These are phyloP conservation scores for Boletus tylopilopsis DNA, from an alignment of 768 basidiomycete species.

Conservation along the genomic window DNA sequence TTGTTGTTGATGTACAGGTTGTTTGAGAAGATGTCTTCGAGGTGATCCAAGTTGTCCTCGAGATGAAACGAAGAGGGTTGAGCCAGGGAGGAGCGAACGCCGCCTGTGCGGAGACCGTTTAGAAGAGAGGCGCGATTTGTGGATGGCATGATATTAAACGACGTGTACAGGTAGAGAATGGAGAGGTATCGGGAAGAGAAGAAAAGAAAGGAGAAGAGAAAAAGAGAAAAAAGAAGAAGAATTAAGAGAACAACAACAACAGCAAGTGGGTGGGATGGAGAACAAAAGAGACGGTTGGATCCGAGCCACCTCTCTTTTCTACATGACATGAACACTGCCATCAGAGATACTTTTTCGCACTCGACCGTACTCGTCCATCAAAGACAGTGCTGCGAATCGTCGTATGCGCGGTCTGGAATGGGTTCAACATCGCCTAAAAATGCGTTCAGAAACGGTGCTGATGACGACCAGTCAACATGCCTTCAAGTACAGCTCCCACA, in stretches of 20 bases:
- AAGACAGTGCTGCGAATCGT: conserved; percentile 77
- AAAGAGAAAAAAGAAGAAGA: conserved; percentile 13
- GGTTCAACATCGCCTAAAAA: conserved; percentile 77
- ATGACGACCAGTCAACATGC: conserved; percentile 38
- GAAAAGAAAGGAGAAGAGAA: conserved; percentile 7
- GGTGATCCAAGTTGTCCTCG: conserved; percentile 56
- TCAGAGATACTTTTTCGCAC: conserved; percentile 80
- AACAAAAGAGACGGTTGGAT: conserved; percentile 16
- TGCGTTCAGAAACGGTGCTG: not conserved
- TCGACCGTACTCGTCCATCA: conserved; percentile 77
- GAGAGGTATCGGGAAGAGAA: no score
- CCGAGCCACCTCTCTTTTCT: conserved; percentile 18
- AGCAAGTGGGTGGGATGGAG: not conserved
- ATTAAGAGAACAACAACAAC: conserved; percentile 18
- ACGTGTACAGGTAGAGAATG: conserved; percentile 22
- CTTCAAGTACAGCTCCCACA: conserved; percentile 98
- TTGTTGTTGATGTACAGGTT: conserved; percentile 46
- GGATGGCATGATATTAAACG: conserved; percentile 40
- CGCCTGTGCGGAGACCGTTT: conserved; percentile 84
- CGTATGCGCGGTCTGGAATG: conserved; percentile 93
- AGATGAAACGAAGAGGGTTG: conserved; percentile 59
- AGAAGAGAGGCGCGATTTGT: conserved; percentile 78
- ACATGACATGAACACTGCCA: conserved; percentile 1
- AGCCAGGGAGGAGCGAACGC: conserved; percentile 78
- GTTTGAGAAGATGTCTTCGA: conserved; percentile 53